phyloP scores from a whole-genome alignment of 1,284 basidiomycete genomes.

The Leccinum pachyderme region DNA sequence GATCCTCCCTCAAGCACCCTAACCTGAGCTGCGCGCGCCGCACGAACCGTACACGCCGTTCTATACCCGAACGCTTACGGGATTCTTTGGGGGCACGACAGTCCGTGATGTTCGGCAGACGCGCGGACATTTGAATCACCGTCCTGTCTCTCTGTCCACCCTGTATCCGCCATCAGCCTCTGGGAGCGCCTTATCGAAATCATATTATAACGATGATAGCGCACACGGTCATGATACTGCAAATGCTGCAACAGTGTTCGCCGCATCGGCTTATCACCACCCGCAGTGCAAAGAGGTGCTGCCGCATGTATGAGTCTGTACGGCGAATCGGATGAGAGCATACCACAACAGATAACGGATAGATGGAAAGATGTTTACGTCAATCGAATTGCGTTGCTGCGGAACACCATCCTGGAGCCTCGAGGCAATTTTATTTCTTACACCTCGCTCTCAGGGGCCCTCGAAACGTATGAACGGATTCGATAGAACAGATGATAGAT shows the following conservation, averaged over 20 bases:
- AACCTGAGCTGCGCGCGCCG: slow-evolving; percentile 2
- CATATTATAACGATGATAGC: neutral
- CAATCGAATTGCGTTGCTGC: slow-evolving; percentile 1
- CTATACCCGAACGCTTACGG: neutral
- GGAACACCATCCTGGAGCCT: slow-evolving; percentile 18
- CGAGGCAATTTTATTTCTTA: slow-evolving; percentile 12
- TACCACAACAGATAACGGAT: neutral
- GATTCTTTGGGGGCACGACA: neutral
- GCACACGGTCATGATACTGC: neutral
- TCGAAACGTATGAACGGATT: slow-evolving; percentile 4
- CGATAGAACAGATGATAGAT: neutral
- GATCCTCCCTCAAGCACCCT: slow-evolving; percentile 7
- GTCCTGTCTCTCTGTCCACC: neutral
- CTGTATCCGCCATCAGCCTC: slow-evolving; percentile 14
- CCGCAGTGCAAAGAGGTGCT: neutral
- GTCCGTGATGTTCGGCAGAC: neutral
- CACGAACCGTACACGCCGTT: neutral
- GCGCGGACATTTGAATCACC: neutral
- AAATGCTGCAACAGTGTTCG: neutral
- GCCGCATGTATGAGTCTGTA: neutral
- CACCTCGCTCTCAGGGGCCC: slow-evolving; percentile 11
- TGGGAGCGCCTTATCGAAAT: slow-evolving; percentile 1
- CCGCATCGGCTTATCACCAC: slow-evolving; percentile 15
- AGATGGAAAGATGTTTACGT: slow-evolving; percentile 22
- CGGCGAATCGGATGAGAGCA: neutral